Percentiles rank a stretch among this genome's conserved stretches.
These are phyloP conservation scores for Rugonectria rugulosa DNA, from an alignment of 2,329 filamentous ascomycete genomes.

Conservation along the genomic window DNA sequence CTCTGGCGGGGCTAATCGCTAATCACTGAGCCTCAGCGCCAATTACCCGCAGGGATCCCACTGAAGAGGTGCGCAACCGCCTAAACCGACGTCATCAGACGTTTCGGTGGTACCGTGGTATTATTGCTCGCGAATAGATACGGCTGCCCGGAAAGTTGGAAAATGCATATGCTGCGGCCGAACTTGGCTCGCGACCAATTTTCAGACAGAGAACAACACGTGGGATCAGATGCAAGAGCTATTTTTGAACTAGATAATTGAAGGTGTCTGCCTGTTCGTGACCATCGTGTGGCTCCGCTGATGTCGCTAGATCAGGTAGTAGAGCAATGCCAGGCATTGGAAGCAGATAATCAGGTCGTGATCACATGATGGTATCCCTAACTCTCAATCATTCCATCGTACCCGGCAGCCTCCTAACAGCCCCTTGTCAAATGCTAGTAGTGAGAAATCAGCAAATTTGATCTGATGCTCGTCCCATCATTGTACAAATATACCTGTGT, in stretches of 20 bases:
- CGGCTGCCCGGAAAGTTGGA: too few species aligned
- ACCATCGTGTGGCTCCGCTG: too few species aligned
- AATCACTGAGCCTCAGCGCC: slow-evolving; percentile 11
- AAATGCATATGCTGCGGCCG: too few species aligned
- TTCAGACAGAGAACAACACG: too few species aligned
- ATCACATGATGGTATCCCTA: not conserved
- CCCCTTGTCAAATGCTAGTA: not conserved
- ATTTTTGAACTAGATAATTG: too few species aligned
- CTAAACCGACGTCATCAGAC: slow-evolving; percentile 20
- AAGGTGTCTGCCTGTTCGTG: too few species aligned
- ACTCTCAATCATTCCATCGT: not conserved
- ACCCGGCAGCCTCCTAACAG: not conserved
- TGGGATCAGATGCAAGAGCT: too few species aligned
- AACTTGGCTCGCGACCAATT: too few species aligned
- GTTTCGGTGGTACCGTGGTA: not conserved
- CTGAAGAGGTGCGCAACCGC: slow-evolving; percentile 11
- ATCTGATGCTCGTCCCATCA: too few species aligned
- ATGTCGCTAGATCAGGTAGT: not conserved
- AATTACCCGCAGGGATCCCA: not conserved
- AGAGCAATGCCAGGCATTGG: too few species aligned
- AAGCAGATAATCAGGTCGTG: too few species aligned
- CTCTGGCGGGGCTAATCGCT: slow-evolving; percentile 19
- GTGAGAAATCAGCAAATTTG: not conserved
- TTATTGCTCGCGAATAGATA: not conserved
- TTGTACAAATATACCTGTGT: too few species aligned